Conservation (phyloP, 805 yeast species). For the Schwanniomyces occidentalis region DNA sequence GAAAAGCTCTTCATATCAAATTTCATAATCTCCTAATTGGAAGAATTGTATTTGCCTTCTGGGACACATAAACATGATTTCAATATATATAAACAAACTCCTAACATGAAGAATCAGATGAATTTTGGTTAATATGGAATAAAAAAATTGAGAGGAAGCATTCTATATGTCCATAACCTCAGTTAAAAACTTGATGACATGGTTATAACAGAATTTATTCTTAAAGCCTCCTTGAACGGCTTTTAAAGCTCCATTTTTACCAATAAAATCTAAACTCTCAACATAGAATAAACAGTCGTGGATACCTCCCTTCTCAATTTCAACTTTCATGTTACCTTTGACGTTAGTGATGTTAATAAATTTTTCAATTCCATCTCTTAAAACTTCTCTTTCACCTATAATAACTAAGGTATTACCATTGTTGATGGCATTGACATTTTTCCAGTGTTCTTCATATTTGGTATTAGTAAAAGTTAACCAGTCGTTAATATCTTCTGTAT, state of each 20-base stretch:
- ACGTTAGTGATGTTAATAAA: conserved; percentile 20
- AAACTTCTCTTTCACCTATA: conserved; percentile 34
- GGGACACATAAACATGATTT: no score
- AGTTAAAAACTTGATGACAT: conserved; percentile 16
- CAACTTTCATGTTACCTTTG: conserved; percentile 17
- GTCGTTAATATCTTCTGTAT: conserved; percentile 12
- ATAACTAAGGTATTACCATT: conserved; percentile 22
- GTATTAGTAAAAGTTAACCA: conserved; percentile 24
- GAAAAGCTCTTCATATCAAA: no score
- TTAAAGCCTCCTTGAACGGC: conserved; percentile 20
- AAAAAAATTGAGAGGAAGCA: no score
- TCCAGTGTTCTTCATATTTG: conserved; percentile 24
- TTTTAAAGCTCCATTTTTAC: conserved; percentile 17
- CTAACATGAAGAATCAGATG: no score
- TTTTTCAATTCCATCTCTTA: conserved; percentile 29
- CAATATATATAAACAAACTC: no score
- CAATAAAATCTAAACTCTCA: conserved; percentile 31
- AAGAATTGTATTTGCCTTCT: no score
- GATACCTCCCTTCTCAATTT: conserved; percentile 33
- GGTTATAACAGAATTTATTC: conserved; percentile 15
- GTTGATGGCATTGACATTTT: conserved; percentile 24
- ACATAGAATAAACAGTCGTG: conserved; percentile 36
- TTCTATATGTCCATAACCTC: no score
- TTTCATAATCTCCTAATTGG: no score
- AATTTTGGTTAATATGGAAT: no score